Evolutionary conservation across 2,329 filamentous ascomycete species (phyloP), one percentile per base, ranked within the genome.

Genomic region (Aspergillus pseudoterreus): DNA sequence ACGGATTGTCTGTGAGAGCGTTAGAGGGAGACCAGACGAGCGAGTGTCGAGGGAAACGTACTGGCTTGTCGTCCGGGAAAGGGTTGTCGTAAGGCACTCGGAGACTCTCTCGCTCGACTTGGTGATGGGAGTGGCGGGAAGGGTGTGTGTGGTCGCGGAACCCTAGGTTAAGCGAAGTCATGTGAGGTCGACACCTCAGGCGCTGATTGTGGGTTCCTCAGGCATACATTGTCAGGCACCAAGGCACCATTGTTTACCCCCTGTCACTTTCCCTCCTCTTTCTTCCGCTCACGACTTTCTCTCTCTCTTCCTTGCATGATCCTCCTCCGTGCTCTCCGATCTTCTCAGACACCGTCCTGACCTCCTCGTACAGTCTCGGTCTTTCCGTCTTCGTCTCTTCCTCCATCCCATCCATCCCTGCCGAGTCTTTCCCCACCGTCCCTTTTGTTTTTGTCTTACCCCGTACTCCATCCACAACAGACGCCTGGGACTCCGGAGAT

Each of bases 1-100:
- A 76, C 77, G 76, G 75, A 75, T 75, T 75, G 9, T 69, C 60
- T 71, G 63, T 69, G 65, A 30, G 10, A 30, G 10, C 10, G 27
- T 30, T 30, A 30, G 58, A 58, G 58, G 56, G 50, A 45, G 36
- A 47, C 53, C 54, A 24, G 56, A 66, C 69, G 58, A 68, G 66
- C 66, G 57, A 58, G 53, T 62, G 55, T 60, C 54, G 24, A 56
- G 12, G 17, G 39, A 15, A 22, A 17, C 67, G 66, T 70, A 69
- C 67, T 70, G 64, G 67, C 57, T 65, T 71, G 67, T 70, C 67
- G 68, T 19, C 15, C 15, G 39, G 39, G 39, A 22, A 22, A 12
- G 39, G 67, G 65, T 66, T 66, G 68, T 69, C 66, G 63, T 57
- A 65, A 70, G 61, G 67, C 65, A 63, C 63, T 65, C 64, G 60